Evolutionary conservation across 2,329 filamentous ascomycete genomes (phyloP).

Genomic region (Mollisia scopiformis): DNA sequence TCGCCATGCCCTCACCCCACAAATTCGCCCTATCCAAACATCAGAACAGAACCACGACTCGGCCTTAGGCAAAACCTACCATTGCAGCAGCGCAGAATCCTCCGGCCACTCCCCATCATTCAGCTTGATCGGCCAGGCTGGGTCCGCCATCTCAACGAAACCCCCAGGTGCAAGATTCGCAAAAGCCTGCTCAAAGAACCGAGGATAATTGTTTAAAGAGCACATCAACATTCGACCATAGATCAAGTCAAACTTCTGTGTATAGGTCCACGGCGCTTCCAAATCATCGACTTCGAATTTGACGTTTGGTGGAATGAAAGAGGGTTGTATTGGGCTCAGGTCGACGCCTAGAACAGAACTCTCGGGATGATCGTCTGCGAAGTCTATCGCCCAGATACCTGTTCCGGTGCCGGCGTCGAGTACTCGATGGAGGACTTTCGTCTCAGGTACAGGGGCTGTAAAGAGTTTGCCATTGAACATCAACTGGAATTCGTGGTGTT

Average conservation of each 20-base stretch:
- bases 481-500: conserved; percentile 41
- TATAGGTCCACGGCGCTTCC: conserved; percentile 57
- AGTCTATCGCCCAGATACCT: conserved; percentile 20
- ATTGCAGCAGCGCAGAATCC: conserved; percentile 23
- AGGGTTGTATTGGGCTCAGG: conserved; percentile 43
- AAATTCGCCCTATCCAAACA: neutral
- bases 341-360: conserved; percentile 39
- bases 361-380: conserved; percentile 24
- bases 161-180: conserved; percentile 5
- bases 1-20: conserved; percentile 3
- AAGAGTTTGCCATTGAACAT: conserved; percentile 39
- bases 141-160: conserved; percentile 39
- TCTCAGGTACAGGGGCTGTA: conserved; percentile 28
- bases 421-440: conserved; percentile 23
- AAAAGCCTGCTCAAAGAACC: conserved; percentile 7
- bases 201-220: conserved; percentile 8
- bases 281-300: conserved; percentile 59
- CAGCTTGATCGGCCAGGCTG: conserved; percentile 38
- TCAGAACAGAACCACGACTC: no score
- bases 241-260: conserved; percentile 59
- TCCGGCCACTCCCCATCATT: conserved; percentile 42
- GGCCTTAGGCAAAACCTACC: no score
- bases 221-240: conserved; percentile 40
- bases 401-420: conserved; percentile 19
- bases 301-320: conserved; percentile 20